phyloP scores from a whole-genome alignment of 768 basidiomycete species.

The Phlebiopsis gigantea region DNA sequence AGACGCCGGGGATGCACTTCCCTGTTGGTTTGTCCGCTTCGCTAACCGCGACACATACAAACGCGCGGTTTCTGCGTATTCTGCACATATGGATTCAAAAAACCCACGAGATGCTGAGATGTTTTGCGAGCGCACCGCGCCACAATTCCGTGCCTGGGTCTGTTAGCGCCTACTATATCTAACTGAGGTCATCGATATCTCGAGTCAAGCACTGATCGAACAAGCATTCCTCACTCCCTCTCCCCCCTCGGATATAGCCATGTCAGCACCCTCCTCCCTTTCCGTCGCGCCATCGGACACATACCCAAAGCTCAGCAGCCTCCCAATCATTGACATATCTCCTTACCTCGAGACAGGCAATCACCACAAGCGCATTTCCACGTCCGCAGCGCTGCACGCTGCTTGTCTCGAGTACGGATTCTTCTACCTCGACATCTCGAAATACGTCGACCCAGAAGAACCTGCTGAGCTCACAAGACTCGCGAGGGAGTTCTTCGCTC shows the following conservation, averaged over 20 bases:
- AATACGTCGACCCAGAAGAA: conserved; percentile 50
- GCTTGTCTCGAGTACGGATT: conserved; percentile 82
- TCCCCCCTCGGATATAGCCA: background rate
- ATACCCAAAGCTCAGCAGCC: conserved; percentile 21
- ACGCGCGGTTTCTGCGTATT: too few species aligned
- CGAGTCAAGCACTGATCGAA: background rate
- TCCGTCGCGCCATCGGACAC: background rate
- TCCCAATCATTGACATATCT: conserved; percentile 72
- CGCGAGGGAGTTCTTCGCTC: conserved; percentile 66
- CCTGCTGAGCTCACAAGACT: conserved; percentile 60
- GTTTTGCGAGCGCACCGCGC: too few species aligned
- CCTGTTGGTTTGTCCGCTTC: too few species aligned
- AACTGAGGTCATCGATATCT: background rate
- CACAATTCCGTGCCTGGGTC: background rate
- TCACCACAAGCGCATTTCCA: conserved; percentile 36
- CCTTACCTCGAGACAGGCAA: conserved; percentile 48
- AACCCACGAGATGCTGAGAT: too few species aligned
- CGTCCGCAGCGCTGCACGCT: conserved; percentile 53
- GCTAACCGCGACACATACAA: too few species aligned
- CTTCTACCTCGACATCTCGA: conserved; percentile 78
- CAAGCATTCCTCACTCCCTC: background rate
- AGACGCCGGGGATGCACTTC: too few species aligned
- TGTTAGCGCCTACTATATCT: background rate
- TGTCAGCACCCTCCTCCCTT: conserved; percentile 1
- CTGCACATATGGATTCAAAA: too few species aligned